Evolutionary conservation across 1,284 basidiomycete genomes (phyloP).

Genomic region (Naganishia albida): DNA sequence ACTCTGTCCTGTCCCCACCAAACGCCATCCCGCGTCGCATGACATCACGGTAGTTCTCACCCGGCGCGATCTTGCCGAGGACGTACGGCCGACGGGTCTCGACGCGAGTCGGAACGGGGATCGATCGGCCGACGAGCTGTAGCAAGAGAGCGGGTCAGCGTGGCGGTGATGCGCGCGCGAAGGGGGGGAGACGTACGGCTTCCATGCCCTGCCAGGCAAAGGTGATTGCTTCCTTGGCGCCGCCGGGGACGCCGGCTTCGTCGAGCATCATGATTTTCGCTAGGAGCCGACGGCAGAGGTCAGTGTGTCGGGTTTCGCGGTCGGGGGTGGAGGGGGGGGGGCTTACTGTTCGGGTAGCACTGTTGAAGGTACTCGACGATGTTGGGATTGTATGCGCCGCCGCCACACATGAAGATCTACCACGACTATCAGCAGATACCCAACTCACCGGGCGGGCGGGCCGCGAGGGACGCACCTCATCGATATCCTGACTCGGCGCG

Average conservation of each 20-base stretch:
- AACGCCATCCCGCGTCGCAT: slow-evolving; percentile 38
- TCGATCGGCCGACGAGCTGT: slow-evolving; percentile 39
- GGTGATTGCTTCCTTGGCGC: slow-evolving; percentile 37
- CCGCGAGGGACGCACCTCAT: too few relatives aligned
- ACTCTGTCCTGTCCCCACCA: slow-evolving; percentile 32
- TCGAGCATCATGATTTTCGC: slow-evolving; percentile 37
- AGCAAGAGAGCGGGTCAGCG: not conserved
- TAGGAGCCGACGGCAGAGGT: slow-evolving; percentile 5
- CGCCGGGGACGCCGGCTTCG: slow-evolving; percentile 35
- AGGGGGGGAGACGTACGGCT: slow-evolving; percentile 26
- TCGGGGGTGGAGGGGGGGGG: not conserved
- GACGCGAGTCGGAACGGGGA: slow-evolving; percentile 36
- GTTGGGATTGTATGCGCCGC: slow-evolving; percentile 37
- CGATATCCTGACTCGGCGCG: slow-evolving; percentile 36
- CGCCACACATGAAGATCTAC: slow-evolving; percentile 38
- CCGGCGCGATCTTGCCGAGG: slow-evolving; percentile 36
- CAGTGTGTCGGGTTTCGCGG: too few relatives aligned
- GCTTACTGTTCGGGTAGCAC: slow-evolving; percentile 29
- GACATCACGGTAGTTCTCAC: slow-evolving; percentile 34
- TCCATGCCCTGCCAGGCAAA: slow-evolving; percentile 39
- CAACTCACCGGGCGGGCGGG: not conserved
- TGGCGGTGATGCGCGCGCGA: not conserved
- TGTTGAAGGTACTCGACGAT: slow-evolving; percentile 34
- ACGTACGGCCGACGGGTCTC: slow-evolving; percentile 35
- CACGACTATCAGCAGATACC: too few relatives aligned